A percentile compares a stretch with the other conserved stretches of the same genome.
These are phyloP conservation scores for Nannizziopsis arthrosporioides DNA, from an alignment of 2,329 filamentous ascomycete genomes.

Conservation along the genomic window DNA sequence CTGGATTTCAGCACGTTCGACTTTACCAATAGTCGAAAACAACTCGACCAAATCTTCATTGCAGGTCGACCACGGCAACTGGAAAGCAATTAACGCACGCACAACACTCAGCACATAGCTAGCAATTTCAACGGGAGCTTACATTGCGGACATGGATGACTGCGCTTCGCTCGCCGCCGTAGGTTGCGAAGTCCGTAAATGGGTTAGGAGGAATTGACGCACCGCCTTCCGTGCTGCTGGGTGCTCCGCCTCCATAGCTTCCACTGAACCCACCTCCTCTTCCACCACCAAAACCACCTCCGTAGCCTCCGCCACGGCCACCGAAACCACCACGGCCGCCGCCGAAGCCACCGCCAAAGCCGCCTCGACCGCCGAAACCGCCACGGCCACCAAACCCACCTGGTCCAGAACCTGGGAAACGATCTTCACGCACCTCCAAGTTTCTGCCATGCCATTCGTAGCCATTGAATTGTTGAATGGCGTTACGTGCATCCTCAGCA, in stretches of 20 bases:
- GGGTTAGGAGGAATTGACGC: conserved; percentile 58
- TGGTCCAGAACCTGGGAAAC: conserved; percentile 54
- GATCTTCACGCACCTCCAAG: conserved; percentile 91
- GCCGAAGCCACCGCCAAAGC: conserved; percentile 46
- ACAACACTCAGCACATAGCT: neutral
- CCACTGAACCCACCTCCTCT: conserved; percentile 37
- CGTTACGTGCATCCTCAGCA: conserved; percentile 85
- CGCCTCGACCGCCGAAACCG: conserved; percentile 30
- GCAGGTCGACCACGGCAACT: conserved; percentile 98
- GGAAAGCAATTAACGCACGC: conserved; percentile 22
- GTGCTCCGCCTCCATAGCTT: conserved; percentile 35
- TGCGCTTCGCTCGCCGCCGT: conserved; percentile 70
- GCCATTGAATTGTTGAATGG: conserved; percentile 94
- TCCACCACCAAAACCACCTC: conserved; percentile 40
- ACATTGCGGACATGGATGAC: conserved; percentile 95
- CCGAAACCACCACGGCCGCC: conserved; percentile 44
- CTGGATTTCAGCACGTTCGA: conserved; percentile 97
- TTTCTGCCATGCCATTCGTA: conserved; percentile 95
- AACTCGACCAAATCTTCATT: conserved; percentile 95
- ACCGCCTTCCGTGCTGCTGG: conserved; percentile 21
- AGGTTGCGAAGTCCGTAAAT: conserved; percentile 85
- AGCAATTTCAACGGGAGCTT: conserved; percentile 32
- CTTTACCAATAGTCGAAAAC: conserved; percentile 95
- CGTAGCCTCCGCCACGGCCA: conserved; percentile 45
- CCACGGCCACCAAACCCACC: conserved; percentile 34